A percentile compares a stretch with the other conserved stretches of the same genome.
These are phyloP conservation scores for Cyberlindnera maclurae DNA, from an alignment of 805 yeast genomes.

Conservation along the genomic window DNA sequence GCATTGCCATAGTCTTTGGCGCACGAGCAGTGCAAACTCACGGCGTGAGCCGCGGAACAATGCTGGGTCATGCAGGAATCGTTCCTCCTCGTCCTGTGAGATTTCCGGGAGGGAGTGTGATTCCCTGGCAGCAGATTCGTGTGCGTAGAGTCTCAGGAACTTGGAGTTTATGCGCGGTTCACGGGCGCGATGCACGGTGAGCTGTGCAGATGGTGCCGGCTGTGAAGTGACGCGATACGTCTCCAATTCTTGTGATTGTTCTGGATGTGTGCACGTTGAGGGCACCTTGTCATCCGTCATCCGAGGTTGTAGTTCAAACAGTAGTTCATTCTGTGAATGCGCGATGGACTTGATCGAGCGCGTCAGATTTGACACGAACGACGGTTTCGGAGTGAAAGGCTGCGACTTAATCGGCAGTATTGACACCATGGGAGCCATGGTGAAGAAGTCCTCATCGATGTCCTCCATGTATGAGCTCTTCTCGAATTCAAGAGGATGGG, in stretches of 20 bases:
- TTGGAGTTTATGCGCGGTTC: conserved; percentile 45
- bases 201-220: conserved; percentile 4
- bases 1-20: conserved; percentile 46
- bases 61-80: conserved; percentile 4
- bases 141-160: conserved; percentile 43
- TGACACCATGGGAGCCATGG: conserved; percentile 2
- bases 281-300: conserved; percentile 22
- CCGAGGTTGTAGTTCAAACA: conserved; percentile 23
- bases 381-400: conserved; percentile 4
- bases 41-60: conserved; percentile 20
- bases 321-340: conserved; percentile 14
- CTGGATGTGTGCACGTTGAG: neutral
- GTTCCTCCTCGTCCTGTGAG: conserved; percentile 28
- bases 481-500: conserved; percentile 18
- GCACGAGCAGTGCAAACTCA: conserved; percentile 34
- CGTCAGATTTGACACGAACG: conserved; percentile 21
- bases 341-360: conserved; percentile 16
- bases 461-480: conserved; percentile 13
- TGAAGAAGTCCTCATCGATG: conserved; percentile 19
- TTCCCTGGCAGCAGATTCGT: conserved; percentile 37
- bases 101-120: conserved; percentile 27
- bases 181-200: conserved; percentile 24
- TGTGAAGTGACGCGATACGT: conserved; percentile 21
- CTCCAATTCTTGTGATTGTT: conserved; percentile 18
- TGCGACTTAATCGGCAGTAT: no score